Conservation (phyloP, 2,329 filamentous ascomycete species). For the Teratosphaeria gauchensis region DNA sequence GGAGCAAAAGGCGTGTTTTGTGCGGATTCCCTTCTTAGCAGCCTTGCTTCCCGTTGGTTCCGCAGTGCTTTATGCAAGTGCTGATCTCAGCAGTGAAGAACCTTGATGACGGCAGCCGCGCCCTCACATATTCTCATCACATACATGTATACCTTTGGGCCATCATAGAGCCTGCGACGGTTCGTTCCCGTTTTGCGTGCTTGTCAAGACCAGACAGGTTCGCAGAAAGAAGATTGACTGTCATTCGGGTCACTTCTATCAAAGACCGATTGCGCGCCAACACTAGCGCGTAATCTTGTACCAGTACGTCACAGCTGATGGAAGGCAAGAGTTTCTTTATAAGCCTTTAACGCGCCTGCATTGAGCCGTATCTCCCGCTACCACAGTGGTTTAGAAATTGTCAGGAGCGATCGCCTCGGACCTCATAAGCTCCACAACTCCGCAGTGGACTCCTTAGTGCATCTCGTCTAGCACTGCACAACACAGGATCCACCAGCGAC, state of each 20-base stretch:
- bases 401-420: not conserved
- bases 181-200: not conserved
- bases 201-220: not conserved
- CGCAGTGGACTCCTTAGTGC: not conserved
- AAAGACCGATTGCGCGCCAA: too few relatives aligned
- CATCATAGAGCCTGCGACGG: not conserved
- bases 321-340: not conserved
- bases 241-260: too few relatives aligned
- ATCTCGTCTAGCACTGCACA: not conserved
- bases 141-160: not conserved
- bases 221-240: not conserved
- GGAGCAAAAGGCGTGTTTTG: not conserved
- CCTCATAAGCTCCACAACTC: not conserved
- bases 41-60: not conserved
- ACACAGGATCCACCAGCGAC: not conserved
- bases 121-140: not conserved
- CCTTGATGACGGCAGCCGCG: not conserved
- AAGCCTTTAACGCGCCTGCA: not conserved
- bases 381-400: not conserved
- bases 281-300: not conserved
- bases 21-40: not conserved
- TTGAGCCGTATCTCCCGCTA: not conserved
- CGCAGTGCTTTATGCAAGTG: not conserved
- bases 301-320: not conserved
- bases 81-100: too few relatives aligned